A percentile compares a stretch with the other conserved stretches of the same genome.
Conservation (phyloP, 306 rosid species). For the Alnus glutinosa region DNA sequence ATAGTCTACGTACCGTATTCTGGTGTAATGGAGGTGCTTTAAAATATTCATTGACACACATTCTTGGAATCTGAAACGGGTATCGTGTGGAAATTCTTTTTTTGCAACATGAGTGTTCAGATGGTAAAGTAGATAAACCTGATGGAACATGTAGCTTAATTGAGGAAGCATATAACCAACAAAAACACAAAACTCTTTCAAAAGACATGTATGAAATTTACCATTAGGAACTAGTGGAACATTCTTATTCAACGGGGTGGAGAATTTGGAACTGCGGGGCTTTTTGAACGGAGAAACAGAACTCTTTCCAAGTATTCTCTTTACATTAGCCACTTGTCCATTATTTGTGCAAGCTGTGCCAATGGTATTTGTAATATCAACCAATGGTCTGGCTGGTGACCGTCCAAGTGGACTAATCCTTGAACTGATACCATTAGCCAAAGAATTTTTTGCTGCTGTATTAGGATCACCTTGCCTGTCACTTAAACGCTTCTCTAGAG, state of each 20-base stretch:
- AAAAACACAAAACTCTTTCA: slow-evolving; percentile 1
- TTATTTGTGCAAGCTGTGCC: slow-evolving; percentile 32
- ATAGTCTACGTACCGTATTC: slow-evolving; percentile 45
- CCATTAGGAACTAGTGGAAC: slow-evolving; percentile 43
- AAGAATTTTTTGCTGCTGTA: slow-evolving; percentile 27
- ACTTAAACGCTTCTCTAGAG: slow-evolving; percentile 35
- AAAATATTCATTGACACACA: slow-evolving; percentile 61
- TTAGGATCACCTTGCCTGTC: slow-evolving; percentile 21
- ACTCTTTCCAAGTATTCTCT: slow-evolving; percentile 60
- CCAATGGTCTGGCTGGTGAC: slow-evolving; percentile 48
- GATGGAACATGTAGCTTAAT: slow-evolving; percentile 35
- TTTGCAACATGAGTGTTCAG: slow-evolving; percentile 50
- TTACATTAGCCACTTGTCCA: slow-evolving; percentile 38
- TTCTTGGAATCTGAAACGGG: slow-evolving; percentile 60
- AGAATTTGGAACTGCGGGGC: slow-evolving; percentile 64
- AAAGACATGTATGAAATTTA: slow-evolving; percentile 30
- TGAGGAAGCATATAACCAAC: slow-evolving; percentile 29
- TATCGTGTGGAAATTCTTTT: slow-evolving; percentile 60
- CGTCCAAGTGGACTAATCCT: slow-evolving; percentile 35
- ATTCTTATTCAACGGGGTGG: slow-evolving; percentile 48
- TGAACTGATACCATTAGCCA: slow-evolving; percentile 36
- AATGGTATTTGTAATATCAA: slow-evolving; percentile 63
- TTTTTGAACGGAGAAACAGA: slow-evolving; percentile 73
- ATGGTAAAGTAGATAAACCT: slow-evolving; percentile 57
- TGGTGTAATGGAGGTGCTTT: slow-evolving; percentile 38